Percentiles rank a stretch among this genome's conserved stretches.
phyloP scores from a whole-genome alignment of 2,329 filamentous ascomycete species.

The Alternaria sp. region DNA sequence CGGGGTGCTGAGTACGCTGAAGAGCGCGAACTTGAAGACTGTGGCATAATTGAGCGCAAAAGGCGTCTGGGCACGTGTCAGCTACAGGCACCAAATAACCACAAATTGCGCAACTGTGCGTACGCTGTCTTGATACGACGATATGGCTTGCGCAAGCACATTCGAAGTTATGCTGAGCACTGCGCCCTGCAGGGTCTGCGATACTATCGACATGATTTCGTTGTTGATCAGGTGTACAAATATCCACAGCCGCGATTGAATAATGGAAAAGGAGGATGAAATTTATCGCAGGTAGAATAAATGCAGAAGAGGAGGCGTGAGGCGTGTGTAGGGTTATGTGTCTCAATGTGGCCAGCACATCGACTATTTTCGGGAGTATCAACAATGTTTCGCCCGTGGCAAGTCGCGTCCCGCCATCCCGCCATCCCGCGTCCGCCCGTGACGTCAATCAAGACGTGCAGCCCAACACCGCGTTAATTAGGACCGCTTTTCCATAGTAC shows the following conservation, averaged over 20 bases:
- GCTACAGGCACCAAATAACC: conserved; percentile 1
- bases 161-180: conserved; percentile 73
- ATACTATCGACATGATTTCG: conserved; percentile 43
- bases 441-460: conserved; percentile 21
- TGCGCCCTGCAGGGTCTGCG: conserved; percentile 66
- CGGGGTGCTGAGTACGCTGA: conserved; percentile 75
- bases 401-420: conserved; percentile 13
- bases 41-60: conserved; percentile 71
- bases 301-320: neutral
- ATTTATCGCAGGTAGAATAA: neutral
- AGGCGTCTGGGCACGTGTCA: conserved; percentile 57
- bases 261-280: neutral
- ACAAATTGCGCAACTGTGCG: conserved; percentile 20
- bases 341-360: conserved; percentile 17
- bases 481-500: conserved; percentile 4
- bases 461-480: conserved; percentile 11
- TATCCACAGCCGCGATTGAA: neutral
- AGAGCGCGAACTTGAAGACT: conserved; percentile 79
- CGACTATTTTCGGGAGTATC: conserved; percentile 10
- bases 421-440: neutral
- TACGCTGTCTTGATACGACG: conserved; percentile 68
- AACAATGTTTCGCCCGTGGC: conserved; percentile 14
- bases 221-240: conserved; percentile 1
- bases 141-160: conserved; percentile 74
- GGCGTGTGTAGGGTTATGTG: neutral